Evolutionary conservation across 176 grass and related monocot genomes (phyloP).

Genomic region (Eremochloa ophiuroides): DNA sequence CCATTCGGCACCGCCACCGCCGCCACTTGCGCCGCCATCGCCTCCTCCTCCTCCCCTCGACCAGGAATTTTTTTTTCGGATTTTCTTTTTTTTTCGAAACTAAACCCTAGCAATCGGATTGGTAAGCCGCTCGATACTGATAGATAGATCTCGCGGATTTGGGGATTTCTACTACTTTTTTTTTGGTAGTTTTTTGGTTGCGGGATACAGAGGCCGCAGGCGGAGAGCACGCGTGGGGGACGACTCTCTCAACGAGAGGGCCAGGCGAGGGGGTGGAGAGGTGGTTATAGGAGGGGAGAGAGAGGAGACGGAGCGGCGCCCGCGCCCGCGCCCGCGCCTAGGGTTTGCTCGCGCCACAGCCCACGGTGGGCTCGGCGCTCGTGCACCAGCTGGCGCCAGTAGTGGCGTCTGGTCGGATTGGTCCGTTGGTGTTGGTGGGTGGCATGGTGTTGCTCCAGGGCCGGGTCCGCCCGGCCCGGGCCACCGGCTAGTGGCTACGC

Average conservation of each 20-base stretch:
- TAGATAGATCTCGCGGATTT: conserved; percentile 49
- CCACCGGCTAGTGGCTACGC: neutral
- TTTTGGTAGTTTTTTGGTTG: conserved; percentile 39
- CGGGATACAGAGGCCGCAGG: conserved; percentile 44
- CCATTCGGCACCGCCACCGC: conserved; percentile 25
- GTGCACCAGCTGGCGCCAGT: conserved; percentile 22
- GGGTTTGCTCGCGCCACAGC: conserved; percentile 2
- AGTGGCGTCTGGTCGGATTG: neutral
- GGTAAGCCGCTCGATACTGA: conserved; percentile 16
- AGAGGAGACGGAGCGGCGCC: neutral
- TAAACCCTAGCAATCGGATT: conserved; percentile 44
- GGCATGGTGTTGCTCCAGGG: neutral
- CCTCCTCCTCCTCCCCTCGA: conserved; percentile 4
- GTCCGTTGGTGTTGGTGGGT: neutral
- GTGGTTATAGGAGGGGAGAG: conserved; percentile 2
- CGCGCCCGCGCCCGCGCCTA: neutral
- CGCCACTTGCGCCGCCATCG: conserved; percentile 44
- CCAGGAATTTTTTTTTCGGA: conserved; percentile 12
- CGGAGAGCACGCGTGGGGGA: conserved; percentile 39
- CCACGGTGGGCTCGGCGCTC: conserved; percentile 7
- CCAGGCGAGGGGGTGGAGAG: neutral
- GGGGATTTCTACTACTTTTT: conserved; percentile 30
- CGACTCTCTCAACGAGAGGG: conserved; percentile 43
- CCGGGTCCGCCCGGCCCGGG: neutral
- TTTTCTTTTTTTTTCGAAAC: neutral